Percentiles rank a stretch among this genome's conserved stretches.
These are phyloP conservation scores for Aechmea fasciata DNA, from an alignment of 176 grass and related monocot species.

Conservation along the genomic window DNA sequence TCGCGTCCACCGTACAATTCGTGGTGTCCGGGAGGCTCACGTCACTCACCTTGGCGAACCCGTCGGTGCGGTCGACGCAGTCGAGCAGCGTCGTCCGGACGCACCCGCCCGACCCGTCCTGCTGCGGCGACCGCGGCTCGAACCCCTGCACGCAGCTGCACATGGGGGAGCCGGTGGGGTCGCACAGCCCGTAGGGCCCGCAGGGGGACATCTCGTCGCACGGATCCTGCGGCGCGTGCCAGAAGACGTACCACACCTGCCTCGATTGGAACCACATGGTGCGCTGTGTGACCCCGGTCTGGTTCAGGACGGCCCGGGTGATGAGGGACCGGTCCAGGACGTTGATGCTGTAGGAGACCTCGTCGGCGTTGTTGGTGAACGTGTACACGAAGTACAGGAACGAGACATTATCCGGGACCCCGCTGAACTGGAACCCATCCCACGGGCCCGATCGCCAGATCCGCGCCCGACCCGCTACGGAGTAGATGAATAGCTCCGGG, in stretches of 20 bases:
- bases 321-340: conserved; percentile 28
- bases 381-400: conserved; percentile 27
- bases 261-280: conserved; percentile 37
- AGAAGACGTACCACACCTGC: conserved; percentile 32
- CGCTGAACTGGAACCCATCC: conserved; percentile 49
- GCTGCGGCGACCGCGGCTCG: conserved; percentile 16
- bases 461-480: background rate
- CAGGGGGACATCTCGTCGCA: conserved; percentile 45
- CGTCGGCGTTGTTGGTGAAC: conserved; percentile 37
- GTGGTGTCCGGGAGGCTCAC: conserved; percentile 55
- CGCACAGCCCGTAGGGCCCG: conserved; percentile 43
- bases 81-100: conserved; percentile 27
- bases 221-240: conserved; percentile 47
- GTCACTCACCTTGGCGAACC: conserved; percentile 30
- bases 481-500: conserved; percentile 46
- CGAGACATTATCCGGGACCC: conserved; percentile 35
- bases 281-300: conserved; percentile 26
- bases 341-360: conserved; percentile 41
- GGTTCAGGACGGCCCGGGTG: conserved; percentile 32
- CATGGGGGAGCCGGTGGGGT: conserved; percentile 21
- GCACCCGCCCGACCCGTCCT: conserved; percentile 37
- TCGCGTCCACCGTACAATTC: conserved; percentile 18
- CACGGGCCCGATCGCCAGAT: conserved; percentile 48
- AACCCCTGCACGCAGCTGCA: conserved; percentile 49
- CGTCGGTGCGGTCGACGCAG: conserved; percentile 33